phyloP scores from a whole-genome alignment of 805 yeast genomes.

The Schwanniomyces sp. region DNA sequence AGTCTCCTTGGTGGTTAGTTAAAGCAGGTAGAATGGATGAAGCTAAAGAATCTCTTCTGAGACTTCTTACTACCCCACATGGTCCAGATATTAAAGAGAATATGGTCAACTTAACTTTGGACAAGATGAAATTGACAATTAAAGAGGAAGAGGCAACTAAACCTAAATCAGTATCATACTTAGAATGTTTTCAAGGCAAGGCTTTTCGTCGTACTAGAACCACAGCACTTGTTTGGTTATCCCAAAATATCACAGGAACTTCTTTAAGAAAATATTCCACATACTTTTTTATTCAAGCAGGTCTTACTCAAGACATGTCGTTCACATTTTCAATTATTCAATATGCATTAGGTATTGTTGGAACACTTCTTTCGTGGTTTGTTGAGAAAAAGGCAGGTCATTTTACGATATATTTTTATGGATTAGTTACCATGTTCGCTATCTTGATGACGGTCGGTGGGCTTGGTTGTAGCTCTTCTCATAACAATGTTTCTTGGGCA shows the following conservation, averaged over 20 bases:
- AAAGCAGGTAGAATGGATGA: constrained; percentile 31
- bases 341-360: constrained; percentile 30
- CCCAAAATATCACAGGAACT: constrained; percentile 26
- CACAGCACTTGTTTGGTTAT: constrained; percentile 16
- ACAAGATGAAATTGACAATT: constrained; percentile 3
- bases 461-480: constrained; percentile 19
- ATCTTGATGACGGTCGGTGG: constrained; percentile 43
- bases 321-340: constrained; percentile 31
- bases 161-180: constrained; percentile 16
- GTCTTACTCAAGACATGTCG: constrained; percentile 20
- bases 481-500: constrained; percentile 22
- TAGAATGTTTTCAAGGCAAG: constrained; percentile 45
- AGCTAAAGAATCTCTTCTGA: constrained; percentile 29
- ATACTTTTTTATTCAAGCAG: constrained; percentile 38
- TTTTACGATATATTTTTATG: constrained; percentile 34
- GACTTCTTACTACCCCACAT: constrained; percentile 8
- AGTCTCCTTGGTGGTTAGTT: constrained; percentile 48
- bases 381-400: constrained; percentile 38
- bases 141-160: constrained; percentile 6
- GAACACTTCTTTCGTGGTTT: constrained; percentile 30
- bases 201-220: constrained; percentile 49
- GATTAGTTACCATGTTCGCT: constrained; percentile 29
- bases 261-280: constrained; percentile 36
- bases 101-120: background rate
- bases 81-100: background rate